A percentile compares a stretch with the other conserved stretches of the same genome.
Evolutionary conservation across 257 asterid species (phyloP).

Genomic region (Striga asiatica): DNA sequence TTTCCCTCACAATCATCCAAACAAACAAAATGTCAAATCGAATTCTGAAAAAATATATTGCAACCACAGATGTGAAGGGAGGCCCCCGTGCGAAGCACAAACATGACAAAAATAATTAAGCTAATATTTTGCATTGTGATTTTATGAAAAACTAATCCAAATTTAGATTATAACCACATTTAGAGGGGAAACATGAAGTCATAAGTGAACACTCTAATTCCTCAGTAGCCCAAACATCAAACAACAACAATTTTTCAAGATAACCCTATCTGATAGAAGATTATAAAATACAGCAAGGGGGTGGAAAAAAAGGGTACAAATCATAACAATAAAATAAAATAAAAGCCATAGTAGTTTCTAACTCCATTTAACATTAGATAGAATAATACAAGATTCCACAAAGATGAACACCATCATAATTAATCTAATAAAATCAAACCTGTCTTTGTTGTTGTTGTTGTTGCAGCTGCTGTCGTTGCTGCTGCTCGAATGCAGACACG

Average conservation of each 20-base stretch:
- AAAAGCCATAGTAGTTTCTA: neutral
- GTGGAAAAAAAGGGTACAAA: neutral
- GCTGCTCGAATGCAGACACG: conserved; percentile 78
- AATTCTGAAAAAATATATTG: neutral
- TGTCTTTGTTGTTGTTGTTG: conserved; percentile 27
- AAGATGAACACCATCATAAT: neutral
- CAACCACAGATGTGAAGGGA: too few relatives aligned
- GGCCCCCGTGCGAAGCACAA: neutral
- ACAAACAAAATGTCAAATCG: neutral
- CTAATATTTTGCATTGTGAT: neutral
- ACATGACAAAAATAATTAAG: neutral
- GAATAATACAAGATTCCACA: neutral
- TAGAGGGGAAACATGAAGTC: neutral
- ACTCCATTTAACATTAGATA: neutral
- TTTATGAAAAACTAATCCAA: too few relatives aligned
- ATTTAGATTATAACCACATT: too few relatives aligned
- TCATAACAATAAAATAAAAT: neutral
- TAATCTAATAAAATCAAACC: conserved; percentile 36
- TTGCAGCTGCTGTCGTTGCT: conserved; percentile 51
- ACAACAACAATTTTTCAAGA: neutral
- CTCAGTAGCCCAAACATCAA: neutral
- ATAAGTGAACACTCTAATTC: conserved; percentile 6
- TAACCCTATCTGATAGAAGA: neutral
- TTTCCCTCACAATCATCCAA: neutral
- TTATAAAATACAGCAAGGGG: neutral